Base-by-base conservation (phyloP, 345 rosid species). In the Excoecaria agallocha region DNA sequence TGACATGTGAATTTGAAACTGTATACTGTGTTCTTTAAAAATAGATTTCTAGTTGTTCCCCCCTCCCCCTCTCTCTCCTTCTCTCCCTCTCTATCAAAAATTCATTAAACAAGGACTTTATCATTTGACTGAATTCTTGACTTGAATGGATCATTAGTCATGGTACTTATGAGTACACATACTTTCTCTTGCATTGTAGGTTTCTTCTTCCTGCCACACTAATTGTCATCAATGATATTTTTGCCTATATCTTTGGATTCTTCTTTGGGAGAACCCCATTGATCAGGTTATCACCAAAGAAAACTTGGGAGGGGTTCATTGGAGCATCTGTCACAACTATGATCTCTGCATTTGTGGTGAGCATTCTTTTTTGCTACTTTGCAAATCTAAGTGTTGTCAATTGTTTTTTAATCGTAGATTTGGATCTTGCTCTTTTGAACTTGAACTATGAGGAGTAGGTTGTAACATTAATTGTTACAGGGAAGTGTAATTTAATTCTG, bases 191-290 rank as follows among this genome's bases (percentile, higher is more conserved):
- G 50, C 22, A 70, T 64, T 88, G 69, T 82, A 95, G 98, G 97
- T 95, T 95, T 85, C 97, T 93, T 82, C 97, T 95, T 77, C 99
- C 99, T 78, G 99, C 97, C 57, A 80, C 97, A n/a, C 92, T 95
- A 19, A 95, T 95, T 51, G 91, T 91, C 63, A 89, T 95, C 87
- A 95, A 93, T 78, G 99, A 95, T 71, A 89, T 91, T 74, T 89
- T 89, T 46, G 98, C 99, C 39, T 93, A 93, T 78, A 73, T 93
- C 73, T 86, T 85, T 60, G 97, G 99, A 80, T 95, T 95, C 94
- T 95, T 95, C 86, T 95, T 95, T 69, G 99, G 99, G 76, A 87
- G 82, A 89, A 95, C 98, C 17, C 99, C 96, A 1, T 82, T 95
- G 82, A 95, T 95, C 85, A 91, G 93, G 84, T 86, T 95, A 75